Conservation (phyloP, 140 eudicot genomes). For the Senecio squalidus region DNA sequence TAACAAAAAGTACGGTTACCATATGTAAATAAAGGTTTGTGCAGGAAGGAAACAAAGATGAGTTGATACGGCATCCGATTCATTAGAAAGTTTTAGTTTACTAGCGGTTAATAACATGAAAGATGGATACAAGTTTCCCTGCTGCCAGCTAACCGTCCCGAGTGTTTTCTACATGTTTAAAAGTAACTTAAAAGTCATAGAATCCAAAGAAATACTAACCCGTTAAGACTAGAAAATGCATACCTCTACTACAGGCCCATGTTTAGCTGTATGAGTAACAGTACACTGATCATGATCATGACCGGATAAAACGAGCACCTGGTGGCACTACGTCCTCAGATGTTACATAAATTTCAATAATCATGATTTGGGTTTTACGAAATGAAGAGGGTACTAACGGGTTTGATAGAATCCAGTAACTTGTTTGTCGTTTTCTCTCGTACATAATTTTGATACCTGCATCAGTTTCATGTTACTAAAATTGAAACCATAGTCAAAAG, state of each 20-base stretch:
- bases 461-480: slow-evolving; percentile 14
- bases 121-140: slow-evolving; percentile 85
- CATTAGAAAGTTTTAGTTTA: slow-evolving; percentile 36
- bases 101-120: slow-evolving; percentile 80
- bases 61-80: slow-evolving; percentile 40
- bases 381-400: slow-evolving; percentile 46
- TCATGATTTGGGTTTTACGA: slow-evolving; percentile 4
- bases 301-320: slow-evolving; percentile 86
- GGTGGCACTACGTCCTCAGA: slow-evolving; percentile 18
- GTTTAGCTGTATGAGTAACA: slow-evolving; percentile 52
- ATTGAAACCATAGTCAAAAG: slow-evolving; percentile 1
- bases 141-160: slow-evolving; percentile 97
- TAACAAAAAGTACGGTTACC: slow-evolving; percentile 41
- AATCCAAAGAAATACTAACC: not conserved
- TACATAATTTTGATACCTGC: slow-evolving; percentile 87
- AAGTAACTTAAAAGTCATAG: slow-evolving; percentile 3
- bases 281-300: slow-evolving; percentile 98
- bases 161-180: slow-evolving; percentile 87
- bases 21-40: slow-evolving; percentile 65
- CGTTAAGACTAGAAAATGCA: slow-evolving; percentile 6
- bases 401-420: slow-evolving; percentile 57
- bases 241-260: slow-evolving; percentile 77
- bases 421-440: slow-evolving; percentile 50
- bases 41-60: slow-evolving; percentile 79
- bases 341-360: not conserved